These are phyloP conservation scores for Pythium sp. DNA, from an alignment of 352 stramenopile genomes.

Conservation along the genomic window DNA sequence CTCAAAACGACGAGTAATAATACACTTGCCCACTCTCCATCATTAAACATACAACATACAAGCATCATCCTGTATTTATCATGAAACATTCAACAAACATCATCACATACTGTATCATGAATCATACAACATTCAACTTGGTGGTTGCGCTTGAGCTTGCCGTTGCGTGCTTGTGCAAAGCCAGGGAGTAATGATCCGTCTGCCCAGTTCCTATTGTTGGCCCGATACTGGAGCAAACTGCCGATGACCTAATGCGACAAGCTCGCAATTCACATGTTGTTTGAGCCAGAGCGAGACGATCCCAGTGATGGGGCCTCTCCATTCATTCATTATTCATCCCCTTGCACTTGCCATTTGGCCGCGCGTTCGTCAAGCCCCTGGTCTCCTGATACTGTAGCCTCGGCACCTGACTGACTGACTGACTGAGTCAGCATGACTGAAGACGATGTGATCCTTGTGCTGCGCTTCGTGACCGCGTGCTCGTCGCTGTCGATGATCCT, in stretches of 20 bases:
- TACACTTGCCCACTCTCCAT: too few species aligned
- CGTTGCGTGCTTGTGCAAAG: constrained; percentile 6
- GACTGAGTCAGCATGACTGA: not conserved
- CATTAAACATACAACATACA: too few species aligned
- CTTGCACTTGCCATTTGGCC: not conserved
- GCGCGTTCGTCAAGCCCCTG: not conserved
- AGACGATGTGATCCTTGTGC: constrained; percentile 4
- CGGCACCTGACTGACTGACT: not conserved
- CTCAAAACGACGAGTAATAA: too few species aligned
- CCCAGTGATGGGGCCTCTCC: not conserved
- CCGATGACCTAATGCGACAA: not conserved
- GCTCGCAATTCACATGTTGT: not conserved
- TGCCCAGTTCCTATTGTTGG: not conserved
- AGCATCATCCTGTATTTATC: too few species aligned
- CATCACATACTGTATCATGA: too few species aligned
- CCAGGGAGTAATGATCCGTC: constrained; percentile 5
- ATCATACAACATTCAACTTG: too few species aligned
- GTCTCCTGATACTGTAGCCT: not conserved
- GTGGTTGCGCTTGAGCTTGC: not conserved
- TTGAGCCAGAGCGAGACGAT: not conserved
- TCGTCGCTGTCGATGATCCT: constrained; percentile 33
- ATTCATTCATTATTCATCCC: not conserved
- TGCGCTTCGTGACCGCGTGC: constrained; percentile 23
- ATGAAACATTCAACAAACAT: too few species aligned
- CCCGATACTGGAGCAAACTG: not conserved